Evolutionary conservation across 805 yeast genomes (phyloP).

Genomic region (Lipomyces starkeyi): DNA sequence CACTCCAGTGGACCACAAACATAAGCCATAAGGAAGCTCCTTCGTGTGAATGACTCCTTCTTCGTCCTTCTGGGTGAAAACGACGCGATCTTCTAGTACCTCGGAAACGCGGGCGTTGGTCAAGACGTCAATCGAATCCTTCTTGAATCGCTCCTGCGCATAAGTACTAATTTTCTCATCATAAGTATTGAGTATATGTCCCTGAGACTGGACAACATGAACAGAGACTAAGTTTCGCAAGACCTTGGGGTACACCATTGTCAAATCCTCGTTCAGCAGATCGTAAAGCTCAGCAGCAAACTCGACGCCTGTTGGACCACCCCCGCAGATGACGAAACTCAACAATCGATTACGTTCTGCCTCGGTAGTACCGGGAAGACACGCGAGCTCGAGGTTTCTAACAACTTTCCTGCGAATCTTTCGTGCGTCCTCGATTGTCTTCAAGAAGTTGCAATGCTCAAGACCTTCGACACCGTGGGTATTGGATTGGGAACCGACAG

Average conservation of each 20-base stretch:
- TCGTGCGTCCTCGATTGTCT: slow-evolving; percentile 70
- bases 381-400: slow-evolving; percentile 62
- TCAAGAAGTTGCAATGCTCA: slow-evolving; percentile 63
- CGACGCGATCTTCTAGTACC: slow-evolving; percentile 61
- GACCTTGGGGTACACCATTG: slow-evolving; percentile 61
- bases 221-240: slow-evolving; percentile 68
- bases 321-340: slow-evolving; percentile 73
- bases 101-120: slow-evolving; percentile 69
- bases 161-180: slow-evolving; percentile 68
- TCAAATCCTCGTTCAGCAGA: slow-evolving; percentile 67
- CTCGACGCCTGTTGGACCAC: slow-evolving; percentile 79
- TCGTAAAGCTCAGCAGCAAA: slow-evolving; percentile 75
- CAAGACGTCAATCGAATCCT: slow-evolving; percentile 65
- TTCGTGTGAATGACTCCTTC: slow-evolving; percentile 51
- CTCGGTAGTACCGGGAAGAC: slow-evolving; percentile 67
- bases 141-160: slow-evolving; percentile 66
- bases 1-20: slow-evolving; percentile 80
- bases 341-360: slow-evolving; percentile 66
- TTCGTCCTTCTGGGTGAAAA: slow-evolving; percentile 59
- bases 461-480: slow-evolving; percentile 77
- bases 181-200: slow-evolving; percentile 70
- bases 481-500: slow-evolving; percentile 70
- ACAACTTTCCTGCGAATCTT: slow-evolving; percentile 61
- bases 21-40: slow-evolving; percentile 67
- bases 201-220: slow-evolving; percentile 71